Conservation (phyloP, 768 basidiomycete genomes). For the Suillus discolor region DNA sequence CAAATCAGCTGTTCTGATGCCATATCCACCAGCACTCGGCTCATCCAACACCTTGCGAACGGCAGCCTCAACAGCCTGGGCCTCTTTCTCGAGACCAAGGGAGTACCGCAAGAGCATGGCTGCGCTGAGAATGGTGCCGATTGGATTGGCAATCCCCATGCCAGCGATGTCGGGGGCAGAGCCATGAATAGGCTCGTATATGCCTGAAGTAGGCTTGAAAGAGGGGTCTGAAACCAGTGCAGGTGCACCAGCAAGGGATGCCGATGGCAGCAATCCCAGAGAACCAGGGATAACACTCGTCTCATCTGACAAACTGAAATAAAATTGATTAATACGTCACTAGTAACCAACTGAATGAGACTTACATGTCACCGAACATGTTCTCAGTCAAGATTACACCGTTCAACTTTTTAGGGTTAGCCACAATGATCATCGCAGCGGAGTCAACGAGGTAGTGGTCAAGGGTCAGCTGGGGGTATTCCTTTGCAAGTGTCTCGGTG, state of each 20-base stretch:
- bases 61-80: slow-evolving; percentile 85
- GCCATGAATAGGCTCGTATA: slow-evolving; percentile 98
- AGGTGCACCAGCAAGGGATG: slow-evolving; percentile 91
- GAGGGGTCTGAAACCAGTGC: slow-evolving; percentile 51
- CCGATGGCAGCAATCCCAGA: slow-evolving; percentile 93
- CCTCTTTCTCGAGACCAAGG: slow-evolving; percentile 83
- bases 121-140: slow-evolving; percentile 93
- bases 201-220: slow-evolving; percentile 79
- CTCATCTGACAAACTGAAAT: slow-evolving; percentile 87
- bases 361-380: slow-evolving; percentile 96
- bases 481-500: slow-evolving; percentile 76
- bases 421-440: slow-evolving; percentile 93
- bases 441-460: slow-evolving; percentile 96
- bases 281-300: slow-evolving; percentile 97
- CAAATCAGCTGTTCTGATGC: slow-evolving; percentile 83
- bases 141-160: slow-evolving; percentile 89
- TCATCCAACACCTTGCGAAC: slow-evolving; percentile 87
- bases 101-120: slow-evolving; percentile 96
- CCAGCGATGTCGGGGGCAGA: slow-evolving; percentile 97
- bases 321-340: not conserved
- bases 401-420: slow-evolving; percentile 89
- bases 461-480: slow-evolving; percentile 86
- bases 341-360: slow-evolving; percentile 10
- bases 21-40: slow-evolving; percentile 67
- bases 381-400: slow-evolving; percentile 96